Evolutionary conservation across 495 filamentous ascomycete species (phyloP).

Genomic region (Acidomyces sp.): DNA sequence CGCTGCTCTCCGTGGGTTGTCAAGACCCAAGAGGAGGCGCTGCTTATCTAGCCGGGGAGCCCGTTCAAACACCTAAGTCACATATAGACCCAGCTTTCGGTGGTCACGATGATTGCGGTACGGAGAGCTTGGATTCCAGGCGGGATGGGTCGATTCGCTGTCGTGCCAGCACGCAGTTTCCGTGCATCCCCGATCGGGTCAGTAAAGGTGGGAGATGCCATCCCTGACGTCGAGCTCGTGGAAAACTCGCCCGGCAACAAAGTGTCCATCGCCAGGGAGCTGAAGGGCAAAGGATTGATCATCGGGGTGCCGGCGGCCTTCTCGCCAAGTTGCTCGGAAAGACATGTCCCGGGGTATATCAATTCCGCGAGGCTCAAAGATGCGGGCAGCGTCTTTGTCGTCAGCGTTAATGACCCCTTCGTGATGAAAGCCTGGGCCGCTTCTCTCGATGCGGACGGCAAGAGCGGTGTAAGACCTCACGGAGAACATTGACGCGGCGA

Average conservation of each 20-base stretch:
- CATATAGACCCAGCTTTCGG: too few species aligned
- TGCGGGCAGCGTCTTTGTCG: constrained; percentile 70
- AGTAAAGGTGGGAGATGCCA: constrained; percentile 46
- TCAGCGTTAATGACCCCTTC: constrained; percentile 90
- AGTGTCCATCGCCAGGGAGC: constrained; percentile 68
- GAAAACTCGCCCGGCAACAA: constrained; percentile 65
- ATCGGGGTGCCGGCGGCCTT: constrained; percentile 87
- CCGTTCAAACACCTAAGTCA: too few species aligned
- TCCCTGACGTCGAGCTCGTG: constrained; percentile 50
- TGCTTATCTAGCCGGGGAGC: too few species aligned
- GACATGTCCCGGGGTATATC: constrained; percentile 54
- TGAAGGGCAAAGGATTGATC: constrained; percentile 60
- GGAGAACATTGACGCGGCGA: background rate
- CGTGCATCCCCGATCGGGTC: constrained; percentile 37
- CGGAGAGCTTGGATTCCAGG: too few species aligned
- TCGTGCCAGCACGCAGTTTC: constrained; percentile 34
- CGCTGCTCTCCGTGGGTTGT: too few species aligned
- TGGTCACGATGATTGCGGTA: too few species aligned
- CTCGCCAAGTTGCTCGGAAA: constrained; percentile 16
- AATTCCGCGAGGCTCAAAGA: constrained; percentile 56
- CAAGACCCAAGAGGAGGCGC: too few species aligned
- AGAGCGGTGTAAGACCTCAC: constrained; percentile 53
- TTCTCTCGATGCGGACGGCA: constrained; percentile 54
- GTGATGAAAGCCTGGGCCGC: constrained; percentile 88
- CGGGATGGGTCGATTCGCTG: too few species aligned